Percentiles rank a stretch among this genome's conserved stretches.
Evolutionary conservation across 1,139 yeast species (phyloP).

Genomic region (Kodamaea sp.): DNA sequence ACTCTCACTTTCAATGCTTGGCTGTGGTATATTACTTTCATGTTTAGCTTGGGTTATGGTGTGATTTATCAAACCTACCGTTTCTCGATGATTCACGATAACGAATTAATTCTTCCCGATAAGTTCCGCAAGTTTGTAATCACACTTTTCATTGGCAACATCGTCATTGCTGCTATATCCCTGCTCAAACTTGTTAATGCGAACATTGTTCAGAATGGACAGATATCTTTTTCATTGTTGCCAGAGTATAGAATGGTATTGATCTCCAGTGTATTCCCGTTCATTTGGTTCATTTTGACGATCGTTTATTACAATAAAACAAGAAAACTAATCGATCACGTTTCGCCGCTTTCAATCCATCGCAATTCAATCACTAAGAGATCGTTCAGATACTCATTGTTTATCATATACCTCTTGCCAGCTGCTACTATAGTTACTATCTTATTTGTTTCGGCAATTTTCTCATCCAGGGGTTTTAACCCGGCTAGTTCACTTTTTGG

Average conservation of each 20-base stretch:
- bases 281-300: slow-evolving; percentile 16
- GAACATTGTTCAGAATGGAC: background rate
- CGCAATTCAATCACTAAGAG: slow-evolving; percentile 19
- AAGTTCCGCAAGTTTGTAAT: slow-evolving; percentile 17
- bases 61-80: slow-evolving; percentile 29
- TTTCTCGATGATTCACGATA: slow-evolving; percentile 14
- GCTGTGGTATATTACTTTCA: slow-evolving; percentile 15
- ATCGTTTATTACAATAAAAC: slow-evolving; percentile 25
- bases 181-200: background rate
- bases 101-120: slow-evolving; percentile 26
- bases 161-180: slow-evolving; percentile 3
- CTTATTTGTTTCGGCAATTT: slow-evolving; percentile 1
- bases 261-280: slow-evolving; percentile 3
- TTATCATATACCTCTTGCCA: slow-evolving; percentile 29
- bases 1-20: background rate
- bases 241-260: background rate
- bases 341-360: slow-evolving; percentile 26
- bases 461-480: too few relatives aligned
- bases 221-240: background rate
- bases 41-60: slow-evolving; percentile 40
- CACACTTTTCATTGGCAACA: slow-evolving; percentile 12
- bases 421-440: slow-evolving; percentile 13
- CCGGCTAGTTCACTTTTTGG: too few relatives aligned
- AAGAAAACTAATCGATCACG: slow-evolving; percentile 23
- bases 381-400: slow-evolving; percentile 28